Evolutionary conservation across 1,284 basidiomycete species (phyloP), one percentile per base, ranked within the genome.

Genomic region (Tetrapyrgos nigripes): DNA sequence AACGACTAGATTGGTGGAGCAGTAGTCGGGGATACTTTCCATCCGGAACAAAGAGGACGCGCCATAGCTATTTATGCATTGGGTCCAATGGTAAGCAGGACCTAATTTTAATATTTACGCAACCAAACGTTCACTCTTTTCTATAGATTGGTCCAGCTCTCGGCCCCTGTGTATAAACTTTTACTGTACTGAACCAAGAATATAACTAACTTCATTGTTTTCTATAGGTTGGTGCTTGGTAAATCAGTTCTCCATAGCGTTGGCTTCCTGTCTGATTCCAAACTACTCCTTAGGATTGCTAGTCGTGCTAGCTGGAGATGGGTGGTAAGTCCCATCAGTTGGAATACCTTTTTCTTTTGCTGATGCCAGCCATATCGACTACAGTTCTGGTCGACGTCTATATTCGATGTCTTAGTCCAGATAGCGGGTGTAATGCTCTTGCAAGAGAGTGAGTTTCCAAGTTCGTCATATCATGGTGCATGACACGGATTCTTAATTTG

Each of bases 41-140:
- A 67, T n/a, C 69, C 88, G 0, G 87, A 92, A 58, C 80, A 92
- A 64, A 79, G 89, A 62, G 91, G 91, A 0, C 76, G 80, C 60
- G 88, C 89, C 0, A 80, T 90, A 26, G 85, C 87, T 0, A 75
- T 90, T 1, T 92, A 91, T 70, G 87, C 89, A 0, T 72, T 92
- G 5, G 87, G 56, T 29, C 83, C 83, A 0, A 69, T 87, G 9
- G 70, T 86, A 3, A n/a, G n/a, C n/a, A n/a, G n/a, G n/a, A n/a
- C n/a, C n/a, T n/a, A n/a, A n/a, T n/a, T n/a, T n/a, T n/a, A n/a
- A n/a, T n/a, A n/a, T n/a, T n/a, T n/a, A n/a, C n/a, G n/a, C n/a
- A n/a, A n/a, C n/a, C n/a, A n/a, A n/a, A n/a, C n/a, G n/a, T n/a
- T n/a, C n/a, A n/a, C n/a, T n/a, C n/a, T n/a, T n/a, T n/a, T n/a